A percentile compares a stretch with the other conserved stretches of the same genome.
Conservation (phyloP, 306 rosid species). For the Mucuna pruriens region DNA sequence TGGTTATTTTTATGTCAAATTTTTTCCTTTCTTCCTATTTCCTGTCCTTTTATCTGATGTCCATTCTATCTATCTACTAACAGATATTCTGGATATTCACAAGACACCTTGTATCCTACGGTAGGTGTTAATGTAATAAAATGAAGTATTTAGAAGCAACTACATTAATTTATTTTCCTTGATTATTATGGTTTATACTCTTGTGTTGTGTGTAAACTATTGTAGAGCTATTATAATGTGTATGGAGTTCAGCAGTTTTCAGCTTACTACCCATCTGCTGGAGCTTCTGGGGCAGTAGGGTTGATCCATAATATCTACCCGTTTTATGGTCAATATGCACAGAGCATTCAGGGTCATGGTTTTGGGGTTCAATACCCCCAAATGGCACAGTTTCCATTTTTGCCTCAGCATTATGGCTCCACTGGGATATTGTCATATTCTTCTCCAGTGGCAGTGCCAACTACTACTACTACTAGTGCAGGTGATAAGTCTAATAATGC, state of each 20-base stretch:
- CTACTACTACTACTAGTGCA: constrained; percentile 53
- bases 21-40: neutral
- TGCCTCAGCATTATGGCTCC: constrained; percentile 71
- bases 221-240: constrained; percentile 75
- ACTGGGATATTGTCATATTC: constrained; percentile 68
- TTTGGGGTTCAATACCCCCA: constrained; percentile 79
- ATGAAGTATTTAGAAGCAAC: neutral
- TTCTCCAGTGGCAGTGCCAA: constrained; percentile 56
- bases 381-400: constrained; percentile 64
- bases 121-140: constrained; percentile 46
- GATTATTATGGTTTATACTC: constrained; percentile 13
- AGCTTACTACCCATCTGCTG: constrained; percentile 65
- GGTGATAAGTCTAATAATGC: constrained; percentile 48
- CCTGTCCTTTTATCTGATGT: neutral
- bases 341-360: constrained; percentile 63
- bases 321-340: constrained; percentile 70
- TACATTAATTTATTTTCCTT: neutral
- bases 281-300: constrained; percentile 65
- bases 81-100: constrained; percentile 88
- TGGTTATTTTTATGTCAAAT: neutral
- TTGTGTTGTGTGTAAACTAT: neutral
- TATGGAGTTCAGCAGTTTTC: constrained; percentile 86
- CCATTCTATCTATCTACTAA: constrained; percentile 20
- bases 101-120: constrained; percentile 71
- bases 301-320: constrained; percentile 74